Base-by-base conservation (phyloP, 2,329 filamentous ascomycete genomes). In the Juglanconis sp. region DNA sequence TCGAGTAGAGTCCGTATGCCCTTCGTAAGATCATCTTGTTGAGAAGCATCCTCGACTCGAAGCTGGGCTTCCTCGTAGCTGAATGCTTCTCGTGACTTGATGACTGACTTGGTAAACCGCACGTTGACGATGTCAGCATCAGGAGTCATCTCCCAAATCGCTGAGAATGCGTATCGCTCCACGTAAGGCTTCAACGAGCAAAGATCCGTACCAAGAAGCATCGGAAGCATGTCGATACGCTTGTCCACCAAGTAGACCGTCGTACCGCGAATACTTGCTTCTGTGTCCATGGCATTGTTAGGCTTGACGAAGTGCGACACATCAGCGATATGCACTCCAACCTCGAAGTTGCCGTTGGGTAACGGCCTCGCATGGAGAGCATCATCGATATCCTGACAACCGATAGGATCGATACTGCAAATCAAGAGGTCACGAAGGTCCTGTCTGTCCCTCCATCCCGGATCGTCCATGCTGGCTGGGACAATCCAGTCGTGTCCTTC, bases 291-390 rank as follows among this genome's bases (percentile, higher is more conserved):
- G 57, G 95, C 89, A 70, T 94, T 99, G 73, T 91, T 92, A 32
- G 96, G 93, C 76, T 95, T 96, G 69, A 99, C 95, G 71, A 99
- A 99, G 76, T 99, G 90, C 9, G 95, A 98, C n/a, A 99, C 95
- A 74, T 99, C 95, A 34, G 95, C 96, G 74, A 99, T 99, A 75
- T 99, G 96, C 15, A 99, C 95, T 65, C 95, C 95, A 9, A 99
- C 92, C 74, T 98, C 92, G 65, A 87, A 93, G 73, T 98, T 97
- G 48, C 96, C 95, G 69, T 98, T 98, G 0, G 92, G 88, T 30
- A 99, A 78, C 54, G 83, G 81, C 63, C 87, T 84, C 6, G 95
- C 93, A 74, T 99, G 96, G 6, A 99, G 84, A 17, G 95, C 95
- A 75, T 99, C 96, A 69, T 99, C 95, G 61, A 99, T 99, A 79